These are phyloP conservation scores for Corrigiola litoralis DNA, from an alignment of 179 eudicot genomes.

Conservation along the genomic window DNA sequence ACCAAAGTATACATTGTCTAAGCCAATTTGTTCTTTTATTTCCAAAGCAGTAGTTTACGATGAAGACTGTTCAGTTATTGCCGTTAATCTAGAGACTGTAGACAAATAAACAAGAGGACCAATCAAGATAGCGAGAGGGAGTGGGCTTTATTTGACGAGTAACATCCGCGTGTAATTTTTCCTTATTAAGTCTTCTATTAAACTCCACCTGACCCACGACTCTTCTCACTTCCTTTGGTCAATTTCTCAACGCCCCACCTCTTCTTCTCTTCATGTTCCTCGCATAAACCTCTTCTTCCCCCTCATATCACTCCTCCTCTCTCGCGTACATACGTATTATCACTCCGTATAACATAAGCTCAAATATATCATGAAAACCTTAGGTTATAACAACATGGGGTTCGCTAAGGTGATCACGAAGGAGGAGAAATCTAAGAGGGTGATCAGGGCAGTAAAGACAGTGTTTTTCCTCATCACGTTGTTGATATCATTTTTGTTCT, in stretches of 20 bases:
- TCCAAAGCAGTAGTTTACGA: too few relatives aligned
- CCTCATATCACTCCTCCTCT: neutral
- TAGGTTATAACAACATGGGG: neutral
- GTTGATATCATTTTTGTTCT: slow-evolving; percentile 59
- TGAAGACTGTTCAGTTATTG: neutral
- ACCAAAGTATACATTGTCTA: too few relatives aligned
- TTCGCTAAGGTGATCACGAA: slow-evolving; percentile 35
- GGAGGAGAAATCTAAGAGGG: slow-evolving; percentile 40
- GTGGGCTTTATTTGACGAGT: slow-evolving; percentile 31
- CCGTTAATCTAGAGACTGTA: neutral
- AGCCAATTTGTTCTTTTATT: neutral
- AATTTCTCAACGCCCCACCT: slow-evolving; percentile 13
- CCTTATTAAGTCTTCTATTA: neutral
- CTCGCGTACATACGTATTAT: too few relatives aligned
- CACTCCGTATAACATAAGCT: neutral
- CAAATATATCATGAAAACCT: neutral
- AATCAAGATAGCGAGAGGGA: neutral
- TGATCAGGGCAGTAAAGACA: slow-evolving; percentile 65
- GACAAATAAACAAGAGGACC: neutral
- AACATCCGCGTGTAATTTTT: slow-evolving; percentile 29
- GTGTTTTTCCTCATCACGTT: slow-evolving; percentile 69
- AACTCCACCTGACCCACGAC: slow-evolving; percentile 18
- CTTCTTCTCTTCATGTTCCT: too few relatives aligned
- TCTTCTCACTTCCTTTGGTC: slow-evolving; percentile 9
- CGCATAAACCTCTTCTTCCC: too few relatives aligned